Evolutionary conservation across 192 early-diverging fungal species (phyloP).

Genomic region (Phycomyces blakesleeanus): DNA sequence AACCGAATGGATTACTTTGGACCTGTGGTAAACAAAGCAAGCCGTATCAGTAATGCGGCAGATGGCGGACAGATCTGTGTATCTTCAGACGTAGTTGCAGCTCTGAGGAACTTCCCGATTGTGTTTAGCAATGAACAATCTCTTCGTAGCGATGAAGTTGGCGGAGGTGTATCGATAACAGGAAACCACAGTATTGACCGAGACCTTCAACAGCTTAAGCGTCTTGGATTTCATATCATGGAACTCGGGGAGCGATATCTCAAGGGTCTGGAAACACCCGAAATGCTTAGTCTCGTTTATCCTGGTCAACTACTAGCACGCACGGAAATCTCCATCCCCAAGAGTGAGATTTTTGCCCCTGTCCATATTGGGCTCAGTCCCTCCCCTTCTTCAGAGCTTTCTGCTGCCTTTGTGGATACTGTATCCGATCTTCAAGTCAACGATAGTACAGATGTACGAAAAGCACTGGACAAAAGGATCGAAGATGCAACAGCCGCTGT

Average conservation of each 20-base stretch:
- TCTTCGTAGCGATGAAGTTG: not conserved
- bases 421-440: not conserved
- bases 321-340: conserved; percentile 35
- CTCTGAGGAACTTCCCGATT: conserved; percentile 27
- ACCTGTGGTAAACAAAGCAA: conserved; percentile 85
- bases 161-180: conserved; percentile 8
- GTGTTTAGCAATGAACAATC: conserved; percentile 8
- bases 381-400: not conserved
- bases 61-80: conserved; percentile 90
- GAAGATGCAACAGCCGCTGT: too few species aligned
- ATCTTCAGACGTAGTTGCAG: conserved; percentile 67
- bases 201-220: conserved; percentile 43
- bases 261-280: conserved; percentile 88
- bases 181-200: conserved; percentile 12
- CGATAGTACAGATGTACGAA: not conserved
- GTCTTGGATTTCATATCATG: conserved; percentile 63
- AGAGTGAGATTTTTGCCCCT: conserved; percentile 33
- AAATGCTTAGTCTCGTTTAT: conserved; percentile 77
- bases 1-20: conserved; percentile 96
- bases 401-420: not conserved
- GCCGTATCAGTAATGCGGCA: conserved; percentile 76
- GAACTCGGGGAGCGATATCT: conserved; percentile 78
- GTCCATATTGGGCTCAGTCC: not conserved
- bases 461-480: conserved; percentile 16
- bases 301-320: conserved; percentile 43